phyloP scores from a whole-genome alignment of 164 flowering plant genomes.

The Aristolochia fimbriata region DNA sequence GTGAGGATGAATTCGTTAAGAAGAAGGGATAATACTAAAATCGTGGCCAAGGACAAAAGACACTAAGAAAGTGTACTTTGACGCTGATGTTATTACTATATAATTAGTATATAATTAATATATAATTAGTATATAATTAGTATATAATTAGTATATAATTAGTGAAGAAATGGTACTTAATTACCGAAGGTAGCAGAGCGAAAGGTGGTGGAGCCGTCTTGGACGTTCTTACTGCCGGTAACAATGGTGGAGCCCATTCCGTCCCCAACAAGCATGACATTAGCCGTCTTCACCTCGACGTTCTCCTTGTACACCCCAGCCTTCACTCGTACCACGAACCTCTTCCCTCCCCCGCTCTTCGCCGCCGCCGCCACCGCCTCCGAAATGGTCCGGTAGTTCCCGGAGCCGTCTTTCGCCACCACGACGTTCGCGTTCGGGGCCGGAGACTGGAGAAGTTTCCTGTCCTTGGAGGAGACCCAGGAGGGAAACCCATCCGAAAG shows the following conservation, averaged over 20 bases:
- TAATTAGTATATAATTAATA: not conserved
- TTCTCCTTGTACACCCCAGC: conserved; percentile 49
- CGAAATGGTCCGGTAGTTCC: conserved; percentile 40
- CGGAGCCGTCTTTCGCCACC: conserved; percentile 62
- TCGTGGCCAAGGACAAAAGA: too few relatives aligned
- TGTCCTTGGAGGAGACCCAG: conserved; percentile 38
- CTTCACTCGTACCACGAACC: conserved; percentile 47
- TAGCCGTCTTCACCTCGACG: conserved; percentile 35
- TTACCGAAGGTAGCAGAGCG: conserved; percentile 65
- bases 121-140: conserved; percentile 13
- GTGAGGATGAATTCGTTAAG: too few relatives aligned
- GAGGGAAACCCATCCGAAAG: conserved; percentile 24
- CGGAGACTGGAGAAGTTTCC: conserved; percentile 31
- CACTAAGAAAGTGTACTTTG: not conserved
- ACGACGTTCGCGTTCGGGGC: conserved; percentile 30
- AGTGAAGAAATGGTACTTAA: not conserved
- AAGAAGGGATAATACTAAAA: not conserved
- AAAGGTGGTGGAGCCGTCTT: conserved; percentile 55
- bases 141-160: not conserved
- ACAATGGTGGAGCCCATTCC: conserved; percentile 52
- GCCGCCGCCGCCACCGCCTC: conserved; percentile 41
- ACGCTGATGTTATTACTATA: not conserved
- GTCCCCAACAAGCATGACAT: conserved; percentile 59
- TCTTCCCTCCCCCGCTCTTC: conserved; percentile 15
- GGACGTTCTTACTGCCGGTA: conserved; percentile 30